phyloP scores from a whole-genome alignment of 305 asterid species.

The Solanum hybrid region DNA sequence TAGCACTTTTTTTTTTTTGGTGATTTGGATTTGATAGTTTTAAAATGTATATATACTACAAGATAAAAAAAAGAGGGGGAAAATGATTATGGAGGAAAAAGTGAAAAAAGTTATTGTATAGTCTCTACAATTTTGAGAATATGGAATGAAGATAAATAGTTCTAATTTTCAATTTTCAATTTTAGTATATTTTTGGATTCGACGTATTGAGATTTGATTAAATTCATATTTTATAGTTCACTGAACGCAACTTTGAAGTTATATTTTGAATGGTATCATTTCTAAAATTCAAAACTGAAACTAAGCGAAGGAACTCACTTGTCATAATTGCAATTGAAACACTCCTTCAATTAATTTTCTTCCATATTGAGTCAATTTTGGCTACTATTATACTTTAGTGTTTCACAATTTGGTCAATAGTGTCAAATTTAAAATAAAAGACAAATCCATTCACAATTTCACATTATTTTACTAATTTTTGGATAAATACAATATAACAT shows the following conservation, averaged over 20 bases:
- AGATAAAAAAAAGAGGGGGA: neutral
- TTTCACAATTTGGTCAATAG: neutral
- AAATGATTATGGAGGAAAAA: neutral
- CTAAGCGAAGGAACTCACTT: neutral
- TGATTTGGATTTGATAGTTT: neutral
- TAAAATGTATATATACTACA: conserved; percentile 7
- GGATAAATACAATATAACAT: neutral
- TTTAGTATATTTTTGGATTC: too few species aligned
- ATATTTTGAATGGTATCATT: too few species aligned
- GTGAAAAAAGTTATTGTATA: conserved; percentile 3
- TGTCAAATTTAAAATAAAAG: neutral
- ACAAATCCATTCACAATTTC: neutral
- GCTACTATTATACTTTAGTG: neutral
- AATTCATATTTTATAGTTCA: neutral
- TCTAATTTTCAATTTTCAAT: neutral
- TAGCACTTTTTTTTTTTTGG: conserved; percentile 3
- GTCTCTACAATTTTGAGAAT: conserved; percentile 1
- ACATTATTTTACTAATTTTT: neutral
- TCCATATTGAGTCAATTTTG: neutral
- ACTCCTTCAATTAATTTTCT: neutral
- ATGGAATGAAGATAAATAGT: neutral
- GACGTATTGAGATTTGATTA: neutral
- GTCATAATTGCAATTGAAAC: neutral
- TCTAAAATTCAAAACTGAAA: too few species aligned
- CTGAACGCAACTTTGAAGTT: too few species aligned